Evolutionary conservation across 352 stramenopile species (phyloP).

Genomic region (Globisporangium carolinianum): DNA sequence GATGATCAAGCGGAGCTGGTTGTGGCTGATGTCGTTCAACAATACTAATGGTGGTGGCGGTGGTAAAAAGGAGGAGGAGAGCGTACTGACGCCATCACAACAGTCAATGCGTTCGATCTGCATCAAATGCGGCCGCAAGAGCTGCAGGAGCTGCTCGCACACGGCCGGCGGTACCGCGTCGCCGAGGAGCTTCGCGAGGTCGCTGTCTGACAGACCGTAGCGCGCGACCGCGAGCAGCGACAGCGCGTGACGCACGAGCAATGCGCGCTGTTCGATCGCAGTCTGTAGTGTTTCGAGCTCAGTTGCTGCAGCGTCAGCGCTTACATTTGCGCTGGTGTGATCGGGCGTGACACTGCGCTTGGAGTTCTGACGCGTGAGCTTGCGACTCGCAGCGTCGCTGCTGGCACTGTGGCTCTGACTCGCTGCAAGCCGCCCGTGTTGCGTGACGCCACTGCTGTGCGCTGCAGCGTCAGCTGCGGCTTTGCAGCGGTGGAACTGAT

Average conservation of each 20-base stretch:
- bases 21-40: constrained; percentile 73
- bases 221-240: constrained; percentile 62
- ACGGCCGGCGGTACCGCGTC: constrained; percentile 34
- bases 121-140: constrained; percentile 68
- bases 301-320: neutral
- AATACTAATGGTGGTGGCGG: constrained; percentile 17
- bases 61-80: neutral
- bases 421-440: neutral
- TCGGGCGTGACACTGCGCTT: constrained; percentile 2
- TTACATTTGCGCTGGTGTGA: neutral
- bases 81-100: constrained; percentile 1
- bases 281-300: constrained; percentile 51
- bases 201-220: constrained; percentile 60
- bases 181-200: constrained; percentile 54
- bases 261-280: constrained; percentile 54
- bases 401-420: neutral
- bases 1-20: constrained; percentile 59
- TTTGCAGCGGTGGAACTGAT: constrained; percentile 26
- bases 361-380: constrained; percentile 6
- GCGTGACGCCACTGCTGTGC: neutral
- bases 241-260: constrained; percentile 66
- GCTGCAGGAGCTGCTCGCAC: constrained; percentile 30
- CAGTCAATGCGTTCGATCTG: constrained; percentile 58
- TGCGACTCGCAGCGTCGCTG: constrained; percentile 1
- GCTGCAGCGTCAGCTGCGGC: constrained; percentile 1